Evolutionary conservation across 2,329 filamentous ascomycete species (phyloP).

Genomic region (Hypoxylon sp.): DNA sequence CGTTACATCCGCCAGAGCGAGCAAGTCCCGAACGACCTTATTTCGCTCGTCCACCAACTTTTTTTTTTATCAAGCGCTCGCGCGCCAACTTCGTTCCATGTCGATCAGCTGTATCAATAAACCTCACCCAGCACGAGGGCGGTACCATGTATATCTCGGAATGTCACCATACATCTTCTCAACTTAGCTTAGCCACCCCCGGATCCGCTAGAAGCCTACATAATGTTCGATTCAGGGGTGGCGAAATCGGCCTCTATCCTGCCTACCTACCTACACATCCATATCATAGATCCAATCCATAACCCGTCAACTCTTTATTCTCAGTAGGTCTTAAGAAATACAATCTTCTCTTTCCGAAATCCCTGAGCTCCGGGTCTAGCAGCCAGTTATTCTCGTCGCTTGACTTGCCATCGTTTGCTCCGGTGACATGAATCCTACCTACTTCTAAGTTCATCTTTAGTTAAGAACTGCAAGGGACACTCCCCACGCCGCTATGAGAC

Average conservation of each 20-base stretch:
- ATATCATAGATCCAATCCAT: constrained; percentile 28
- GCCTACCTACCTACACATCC: constrained; percentile 23
- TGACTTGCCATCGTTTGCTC: constrained; percentile 4
- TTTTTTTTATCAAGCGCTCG: constrained; percentile 27
- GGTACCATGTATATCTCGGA: constrained; percentile 44
- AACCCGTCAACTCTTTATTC: constrained; percentile 20
- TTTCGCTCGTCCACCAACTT: constrained; percentile 29
- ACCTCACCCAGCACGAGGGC: constrained; percentile 28
- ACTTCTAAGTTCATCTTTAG: constrained; percentile 14
- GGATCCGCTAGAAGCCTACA: constrained; percentile 30
- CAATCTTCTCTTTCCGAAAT: constrained; percentile 10
- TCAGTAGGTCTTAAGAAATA: constrained; percentile 19
- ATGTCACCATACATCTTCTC: constrained; percentile 45
- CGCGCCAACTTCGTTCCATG: constrained; percentile 37
- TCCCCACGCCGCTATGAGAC: constrained; percentile 28
- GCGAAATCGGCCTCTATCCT: constrained; percentile 41
- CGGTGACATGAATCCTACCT: constrained; percentile 24
- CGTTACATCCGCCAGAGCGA: constrained; percentile 50
- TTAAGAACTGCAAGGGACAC: constrained; percentile 32
- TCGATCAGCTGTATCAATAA: constrained; percentile 41
- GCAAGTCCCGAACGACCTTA: constrained; percentile 35
- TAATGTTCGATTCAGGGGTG: constrained; percentile 38
- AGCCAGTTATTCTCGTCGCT: constrained; percentile 11
- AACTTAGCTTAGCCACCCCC: constrained; percentile 39
- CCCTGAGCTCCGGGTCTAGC: constrained; percentile 11